Evolutionary conservation across 2,329 filamentous ascomycete genomes (phyloP).

Genomic region (Rosellinia necatrix): DNA sequence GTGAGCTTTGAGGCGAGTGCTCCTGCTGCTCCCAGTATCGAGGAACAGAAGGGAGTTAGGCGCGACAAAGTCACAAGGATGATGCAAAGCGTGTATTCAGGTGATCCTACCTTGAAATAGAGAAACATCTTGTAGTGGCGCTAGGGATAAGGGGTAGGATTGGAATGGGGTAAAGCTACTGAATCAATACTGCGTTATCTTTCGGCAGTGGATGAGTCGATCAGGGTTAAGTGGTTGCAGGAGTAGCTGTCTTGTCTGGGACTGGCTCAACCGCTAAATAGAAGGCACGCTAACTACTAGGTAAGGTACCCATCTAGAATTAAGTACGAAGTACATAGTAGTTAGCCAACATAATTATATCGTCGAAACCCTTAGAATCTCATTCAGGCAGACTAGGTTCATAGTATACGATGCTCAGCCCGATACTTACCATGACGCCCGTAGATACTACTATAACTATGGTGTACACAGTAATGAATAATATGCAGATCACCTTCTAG

Average conservation of each 20-base stretch:
- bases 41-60: conserved; percentile 1
- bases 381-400: no score
- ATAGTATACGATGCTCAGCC: no score
- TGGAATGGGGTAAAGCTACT: conserved; percentile 5
- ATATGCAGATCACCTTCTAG: no score
- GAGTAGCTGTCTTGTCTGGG: neutral
- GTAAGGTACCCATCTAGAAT: no score
- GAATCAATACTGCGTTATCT: conserved; percentile 10
- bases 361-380: no score
- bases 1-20: neutral
- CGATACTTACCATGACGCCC: no score
- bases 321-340: no score
- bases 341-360: no score
- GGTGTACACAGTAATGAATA: no score
- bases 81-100: neutral
- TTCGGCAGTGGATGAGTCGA: conserved; percentile 17
- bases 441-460: no score
- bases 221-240: conserved; percentile 23
- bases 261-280: neutral
- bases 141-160: conserved; percentile 9
- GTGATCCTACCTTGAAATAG: neutral
- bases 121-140: neutral
- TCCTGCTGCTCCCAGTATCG: conserved; percentile 1
- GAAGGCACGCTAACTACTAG: no score
- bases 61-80: conserved; percentile 8